Evolutionary conservation across 768 basidiomycete species (phyloP), one percentile per base, ranked within the genome.

Genomic region (Collybia sordida): DNA sequence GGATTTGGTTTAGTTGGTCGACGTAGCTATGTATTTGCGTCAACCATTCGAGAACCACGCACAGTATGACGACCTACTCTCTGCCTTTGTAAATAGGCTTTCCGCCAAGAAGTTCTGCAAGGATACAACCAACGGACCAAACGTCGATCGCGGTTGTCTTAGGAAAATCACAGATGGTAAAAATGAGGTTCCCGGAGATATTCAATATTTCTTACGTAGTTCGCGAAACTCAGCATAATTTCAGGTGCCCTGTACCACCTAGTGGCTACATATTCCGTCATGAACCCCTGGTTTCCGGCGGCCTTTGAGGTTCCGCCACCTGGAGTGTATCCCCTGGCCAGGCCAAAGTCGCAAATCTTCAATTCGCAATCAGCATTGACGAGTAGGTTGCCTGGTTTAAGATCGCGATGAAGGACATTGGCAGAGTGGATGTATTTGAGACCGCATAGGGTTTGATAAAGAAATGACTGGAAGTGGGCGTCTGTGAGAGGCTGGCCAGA

Each of bases 191-290:
- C 49, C 24, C 12, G 28, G 18, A 14, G 50, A 22, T 42, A n/a
- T 37, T 22, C 31, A 50, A 21, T 44, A 36, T 19, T 11, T 73
- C 89, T 66, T 58, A 93, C 93, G 62, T 93, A 93, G 72, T 93
- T 93, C 18, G 91, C 91, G 59, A 93, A 96, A 73, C 92, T 94
- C 59, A 98, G 66, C 97, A 98, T 99, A 70, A 98, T 99, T 72
- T 99, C 97, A 0, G 97, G 96, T 18, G 96, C 96, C 28, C 96
- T 79, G 66, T 99, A 99, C 96, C 96, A 98, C 49, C 96, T 80
- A 6, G 96, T 99, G n/a, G 96, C 96, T 25, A 98, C 90, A 66
- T 96, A 98, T 72, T 98, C 97, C 0, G 97, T 98, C 96, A 98
- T 98, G 72, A 98, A 98, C 0, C 96, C 96, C 61, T 88, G 88